Evolutionary conservation across 2,329 filamentous ascomycete genomes (phyloP).

Genomic region (Periconia sp.): DNA sequence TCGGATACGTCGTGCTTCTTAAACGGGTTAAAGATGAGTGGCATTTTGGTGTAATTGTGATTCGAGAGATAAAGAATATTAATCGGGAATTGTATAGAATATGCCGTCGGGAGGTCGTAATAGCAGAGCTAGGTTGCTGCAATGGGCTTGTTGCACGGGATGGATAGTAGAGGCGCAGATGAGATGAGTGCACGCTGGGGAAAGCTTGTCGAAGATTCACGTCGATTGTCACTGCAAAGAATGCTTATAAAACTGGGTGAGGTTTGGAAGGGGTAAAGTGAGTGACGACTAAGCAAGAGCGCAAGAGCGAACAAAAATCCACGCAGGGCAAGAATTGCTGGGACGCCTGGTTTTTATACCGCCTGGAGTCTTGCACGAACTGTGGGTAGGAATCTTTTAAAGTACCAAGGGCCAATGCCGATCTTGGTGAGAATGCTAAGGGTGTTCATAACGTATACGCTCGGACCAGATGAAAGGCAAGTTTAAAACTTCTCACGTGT

Average conservation of each 20-base stretch:
- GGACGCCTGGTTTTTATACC: background rate
- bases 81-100: background rate
- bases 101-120: background rate
- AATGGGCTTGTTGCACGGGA: conserved; percentile 18
- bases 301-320: no score
- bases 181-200: background rate
- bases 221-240: conserved; percentile 21
- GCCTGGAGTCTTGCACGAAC: background rate
- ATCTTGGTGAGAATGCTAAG: background rate
- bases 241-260: conserved; percentile 30
- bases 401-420: background rate
- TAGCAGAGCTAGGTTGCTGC: conserved; percentile 1
- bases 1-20: conserved; percentile 57
- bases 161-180: conserved; percentile 1
- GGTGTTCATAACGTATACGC: background rate
- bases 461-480: background rate
- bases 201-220: conserved; percentile 22
- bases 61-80: background rate
- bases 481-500: background rate
- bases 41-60: conserved; percentile 38
- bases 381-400: background rate
- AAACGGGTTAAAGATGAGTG: conserved; percentile 57
- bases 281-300: background rate
- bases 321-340: no score
- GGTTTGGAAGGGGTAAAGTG: conserved; percentile 19